Evolutionary conservation across 148 eudicot genomes (phyloP).

Genomic region (Nepenthes mirabilis): DNA sequence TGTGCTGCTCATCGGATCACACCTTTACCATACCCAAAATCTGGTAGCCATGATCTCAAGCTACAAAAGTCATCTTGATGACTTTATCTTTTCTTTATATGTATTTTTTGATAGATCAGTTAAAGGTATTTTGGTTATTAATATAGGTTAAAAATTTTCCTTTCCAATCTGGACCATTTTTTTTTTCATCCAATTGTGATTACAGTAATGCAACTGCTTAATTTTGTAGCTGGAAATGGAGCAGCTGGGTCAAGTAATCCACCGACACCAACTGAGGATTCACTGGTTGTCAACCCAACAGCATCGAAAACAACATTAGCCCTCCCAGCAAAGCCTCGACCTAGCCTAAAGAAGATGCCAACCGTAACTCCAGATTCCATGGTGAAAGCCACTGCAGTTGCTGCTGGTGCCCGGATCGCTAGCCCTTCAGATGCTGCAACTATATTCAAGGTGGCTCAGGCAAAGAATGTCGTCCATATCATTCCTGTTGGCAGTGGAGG

Average conservation of each 20-base stretch:
- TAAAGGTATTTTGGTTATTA: background rate
- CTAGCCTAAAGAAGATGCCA: constrained; percentile 18
- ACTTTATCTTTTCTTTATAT: no score
- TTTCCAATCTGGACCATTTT: background rate
- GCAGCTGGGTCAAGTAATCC: constrained; percentile 21
- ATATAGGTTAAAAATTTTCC: background rate
- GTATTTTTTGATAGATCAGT: no score
- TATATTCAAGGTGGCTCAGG: constrained; percentile 49
- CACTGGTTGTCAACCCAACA: background rate
- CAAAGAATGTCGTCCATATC: constrained; percentile 49
- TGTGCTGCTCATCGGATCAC: no score
- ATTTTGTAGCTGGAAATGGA: constrained; percentile 17
- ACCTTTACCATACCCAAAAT: no score
- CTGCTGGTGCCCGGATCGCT: constrained; percentile 87
- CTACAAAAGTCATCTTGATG: no score
- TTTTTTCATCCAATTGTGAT: background rate
- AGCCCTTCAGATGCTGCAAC: constrained; percentile 54
- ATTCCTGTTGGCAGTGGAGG: constrained; percentile 27
- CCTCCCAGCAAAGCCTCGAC: constrained; percentile 16
- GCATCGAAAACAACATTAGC: background rate
- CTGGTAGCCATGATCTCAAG: no score
- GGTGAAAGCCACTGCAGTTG: constrained; percentile 75
- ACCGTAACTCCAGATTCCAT: constrained; percentile 34
- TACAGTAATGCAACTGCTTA: background rate
- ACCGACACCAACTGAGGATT: constrained; percentile 11